Evolutionary conservation across 805 yeast genomes (phyloP).

Genomic region (Candida odintsovae): DNA sequence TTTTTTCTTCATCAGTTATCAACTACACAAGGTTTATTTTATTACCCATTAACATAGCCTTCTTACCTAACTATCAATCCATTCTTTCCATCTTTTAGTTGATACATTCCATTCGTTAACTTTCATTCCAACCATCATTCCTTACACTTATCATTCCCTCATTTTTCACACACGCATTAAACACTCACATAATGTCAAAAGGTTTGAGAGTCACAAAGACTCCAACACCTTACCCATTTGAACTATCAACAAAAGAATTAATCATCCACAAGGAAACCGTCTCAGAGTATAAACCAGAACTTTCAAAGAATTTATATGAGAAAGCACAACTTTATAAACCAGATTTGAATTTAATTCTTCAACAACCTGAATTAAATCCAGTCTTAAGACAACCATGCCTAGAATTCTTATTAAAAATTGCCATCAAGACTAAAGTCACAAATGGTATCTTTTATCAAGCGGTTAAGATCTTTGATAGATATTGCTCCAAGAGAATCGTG

Average conservation of each 20-base stretch:
- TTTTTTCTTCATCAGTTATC: not conserved
- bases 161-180: not conserved
- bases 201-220: constrained; percentile 35
- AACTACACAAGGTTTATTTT: not conserved
- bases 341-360: constrained; percentile 58
- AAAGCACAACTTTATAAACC: constrained; percentile 40
- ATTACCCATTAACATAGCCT: not conserved
- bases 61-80: not conserved
- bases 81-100: not conserved
- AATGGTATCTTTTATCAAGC: constrained; percentile 65
- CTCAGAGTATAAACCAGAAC: constrained; percentile 48
- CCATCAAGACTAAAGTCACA: constrained; percentile 57
- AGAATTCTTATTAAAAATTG: constrained; percentile 72
- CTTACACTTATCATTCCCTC: not conserved
- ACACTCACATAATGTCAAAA: constrained; percentile 11
- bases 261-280: constrained; percentile 38
- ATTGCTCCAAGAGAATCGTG: constrained; percentile 83
- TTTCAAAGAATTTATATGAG: constrained; percentile 34
- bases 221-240: constrained; percentile 46
- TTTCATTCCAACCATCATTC: not conserved
- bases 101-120: not conserved
- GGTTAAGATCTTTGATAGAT: constrained; percentile 78
- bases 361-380: constrained; percentile 84
- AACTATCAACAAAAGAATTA: constrained; percentile 45
- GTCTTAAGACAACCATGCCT: constrained; percentile 67